Evolutionary conservation across 352 stramenopile species (phyloP).

Genomic region (Globisporangium megalacanthum): DNA sequence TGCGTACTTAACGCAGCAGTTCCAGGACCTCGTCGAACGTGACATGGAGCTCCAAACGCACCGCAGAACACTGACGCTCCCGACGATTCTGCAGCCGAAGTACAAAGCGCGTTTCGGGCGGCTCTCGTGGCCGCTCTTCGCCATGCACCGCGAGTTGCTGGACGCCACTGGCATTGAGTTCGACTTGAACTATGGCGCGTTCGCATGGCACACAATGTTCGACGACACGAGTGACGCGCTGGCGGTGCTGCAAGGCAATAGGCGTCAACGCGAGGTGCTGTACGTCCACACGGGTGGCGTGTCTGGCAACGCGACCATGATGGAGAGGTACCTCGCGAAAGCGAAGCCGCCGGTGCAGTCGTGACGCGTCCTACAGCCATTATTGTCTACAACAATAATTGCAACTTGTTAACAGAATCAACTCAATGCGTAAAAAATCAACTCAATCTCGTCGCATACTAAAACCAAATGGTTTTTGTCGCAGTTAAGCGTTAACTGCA

Average conservation of each 20-base stretch:
- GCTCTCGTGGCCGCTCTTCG: slow-evolving; percentile 41
- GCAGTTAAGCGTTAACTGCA: too few relatives aligned
- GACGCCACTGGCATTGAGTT: slow-evolving; percentile 59
- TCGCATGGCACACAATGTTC: slow-evolving; percentile 80
- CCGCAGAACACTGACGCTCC: slow-evolving; percentile 10
- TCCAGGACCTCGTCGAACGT: slow-evolving; percentile 29
- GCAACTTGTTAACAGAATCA: too few relatives aligned
- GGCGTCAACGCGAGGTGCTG: slow-evolving; percentile 36
- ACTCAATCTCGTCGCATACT: too few relatives aligned
- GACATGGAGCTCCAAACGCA: slow-evolving; percentile 13
- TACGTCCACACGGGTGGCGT: slow-evolving; percentile 81
- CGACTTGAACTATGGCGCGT: slow-evolving; percentile 70
- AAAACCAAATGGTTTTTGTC: too few relatives aligned
- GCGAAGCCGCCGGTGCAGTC: slow-evolving; percentile 3
- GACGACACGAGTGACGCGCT: slow-evolving; percentile 26
- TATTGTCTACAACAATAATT: too few relatives aligned
- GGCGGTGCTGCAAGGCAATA: slow-evolving; percentile 17
- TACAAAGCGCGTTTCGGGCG: slow-evolving; percentile 68
- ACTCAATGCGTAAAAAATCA: too few relatives aligned
- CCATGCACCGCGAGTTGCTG: slow-evolving; percentile 59
- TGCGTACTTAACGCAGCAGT: slow-evolving; percentile 52
- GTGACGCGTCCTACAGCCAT: too few relatives aligned
- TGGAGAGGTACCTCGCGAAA: slow-evolving; percentile 49
- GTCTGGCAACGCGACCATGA: slow-evolving; percentile 68
- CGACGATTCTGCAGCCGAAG: slow-evolving; percentile 38